Percentiles rank a stretch among this genome's conserved stretches.
These are phyloP conservation scores for Xylaria sp. DNA, from an alignment of 2,329 filamentous ascomycete species.

Conservation along the genomic window DNA sequence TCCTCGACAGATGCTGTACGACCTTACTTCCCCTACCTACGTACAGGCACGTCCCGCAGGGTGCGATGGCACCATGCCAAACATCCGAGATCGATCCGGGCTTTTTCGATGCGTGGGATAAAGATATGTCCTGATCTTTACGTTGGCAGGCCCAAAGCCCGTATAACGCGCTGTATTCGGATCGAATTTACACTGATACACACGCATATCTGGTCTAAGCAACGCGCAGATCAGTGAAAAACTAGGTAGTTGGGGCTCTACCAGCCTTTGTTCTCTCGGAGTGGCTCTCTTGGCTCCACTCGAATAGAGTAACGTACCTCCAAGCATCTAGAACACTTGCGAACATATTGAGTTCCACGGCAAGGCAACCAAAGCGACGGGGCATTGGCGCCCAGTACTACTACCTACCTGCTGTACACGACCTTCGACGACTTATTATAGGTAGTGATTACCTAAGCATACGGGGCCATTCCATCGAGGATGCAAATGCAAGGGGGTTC, in stretches of 20 bases:
- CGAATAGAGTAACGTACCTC: neutral
- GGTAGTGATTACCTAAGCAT: too few relatives aligned
- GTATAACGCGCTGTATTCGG: neutral
- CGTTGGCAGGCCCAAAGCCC: conserved; percentile 1
- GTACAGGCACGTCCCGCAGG: conserved; percentile 12
- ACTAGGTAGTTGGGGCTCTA: neutral
- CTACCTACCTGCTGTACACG: neutral
- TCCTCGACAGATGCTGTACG: conserved; percentile 20
- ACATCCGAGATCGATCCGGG: conserved; percentile 19
- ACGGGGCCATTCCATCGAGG: neutral
- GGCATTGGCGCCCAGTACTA: neutral
- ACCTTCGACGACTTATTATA: neutral
- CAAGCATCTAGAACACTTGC: conserved; percentile 1
- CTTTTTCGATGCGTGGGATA: conserved; percentile 16
- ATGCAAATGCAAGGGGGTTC: conserved; percentile 14
- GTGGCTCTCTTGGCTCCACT: neutral
- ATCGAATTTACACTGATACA: neutral
- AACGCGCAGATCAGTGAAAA: neutral
- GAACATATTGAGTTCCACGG: neutral
- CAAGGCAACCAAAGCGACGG: conserved; percentile 10
- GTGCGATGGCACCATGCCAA: conserved; percentile 14
- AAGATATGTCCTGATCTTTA: neutral
- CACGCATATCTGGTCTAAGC: neutral
- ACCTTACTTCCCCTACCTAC: conserved; percentile 19
- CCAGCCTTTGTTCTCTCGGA: neutral